Percentiles rank a stretch among this genome's conserved stretches.
phyloP scores from a whole-genome alignment of 2,329 filamentous ascomycete genomes.

The Talaromyces albobiverticillius region DNA sequence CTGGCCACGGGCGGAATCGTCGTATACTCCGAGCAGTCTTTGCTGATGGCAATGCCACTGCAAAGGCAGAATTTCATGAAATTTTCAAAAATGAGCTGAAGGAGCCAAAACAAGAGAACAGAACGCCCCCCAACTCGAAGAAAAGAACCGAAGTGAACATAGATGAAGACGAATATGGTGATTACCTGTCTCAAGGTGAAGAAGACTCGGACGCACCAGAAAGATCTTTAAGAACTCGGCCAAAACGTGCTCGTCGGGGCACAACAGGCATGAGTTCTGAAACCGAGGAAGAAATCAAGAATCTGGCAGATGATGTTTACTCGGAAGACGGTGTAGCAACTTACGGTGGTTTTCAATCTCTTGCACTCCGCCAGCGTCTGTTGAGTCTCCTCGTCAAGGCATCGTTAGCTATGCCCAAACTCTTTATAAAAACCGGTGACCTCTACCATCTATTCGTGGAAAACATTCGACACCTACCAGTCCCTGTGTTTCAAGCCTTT shows the following conservation, averaged over 20 bases:
- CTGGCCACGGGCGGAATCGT: conserved; percentile 33
- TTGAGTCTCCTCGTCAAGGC: conserved; percentile 41
- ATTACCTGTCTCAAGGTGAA: conserved; percentile 40
- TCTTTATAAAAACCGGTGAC: conserved; percentile 37
- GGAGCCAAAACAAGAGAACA: conserved; percentile 26
- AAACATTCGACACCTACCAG: conserved; percentile 44
- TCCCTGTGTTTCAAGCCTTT: conserved; percentile 46
- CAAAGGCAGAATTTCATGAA: conserved; percentile 42
- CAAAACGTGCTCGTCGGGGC: conserved; percentile 33
- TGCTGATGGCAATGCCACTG: conserved; percentile 38
- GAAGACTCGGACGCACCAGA: conserved; percentile 32
- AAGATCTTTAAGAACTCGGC: conserved; percentile 17
- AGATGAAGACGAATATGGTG: conserved; percentile 44
- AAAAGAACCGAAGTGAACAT: conserved; percentile 43
- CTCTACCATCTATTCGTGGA: conserved; percentile 46
- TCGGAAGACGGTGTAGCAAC: conserved; percentile 23
- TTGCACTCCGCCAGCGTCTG: conserved; percentile 46
- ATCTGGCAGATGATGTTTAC: conserved; percentile 15
- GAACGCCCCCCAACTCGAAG: conserved; percentile 23
- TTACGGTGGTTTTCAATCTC: conserved; percentile 38
- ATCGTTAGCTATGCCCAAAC: conserved; percentile 31
- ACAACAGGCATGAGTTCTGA: conserved; percentile 18
- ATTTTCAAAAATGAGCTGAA: conserved; percentile 47
- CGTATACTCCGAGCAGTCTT: conserved; percentile 48
- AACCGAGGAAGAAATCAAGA: conserved; percentile 8